Conservation (phyloP, 2,329 filamentous ascomycete species). For the Epichloe festucae region DNA sequence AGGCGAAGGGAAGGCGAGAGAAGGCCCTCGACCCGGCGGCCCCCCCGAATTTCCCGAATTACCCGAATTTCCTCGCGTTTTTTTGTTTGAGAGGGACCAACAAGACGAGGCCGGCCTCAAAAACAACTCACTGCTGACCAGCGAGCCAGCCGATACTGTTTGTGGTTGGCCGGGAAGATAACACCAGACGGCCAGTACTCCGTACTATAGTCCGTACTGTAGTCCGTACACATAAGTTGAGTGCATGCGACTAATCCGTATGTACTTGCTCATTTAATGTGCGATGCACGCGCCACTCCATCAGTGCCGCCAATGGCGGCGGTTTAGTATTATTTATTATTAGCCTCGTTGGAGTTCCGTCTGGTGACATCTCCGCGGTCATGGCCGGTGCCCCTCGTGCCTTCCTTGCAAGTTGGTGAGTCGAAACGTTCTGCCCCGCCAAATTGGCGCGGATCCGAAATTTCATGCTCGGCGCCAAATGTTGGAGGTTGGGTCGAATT, state of each 20-base stretch:
- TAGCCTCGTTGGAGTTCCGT: neutral
- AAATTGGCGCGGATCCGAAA: neutral
- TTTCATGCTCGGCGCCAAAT: neutral
- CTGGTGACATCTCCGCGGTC: neutral
- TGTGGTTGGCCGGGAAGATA: no score
- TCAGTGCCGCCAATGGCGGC: neutral
- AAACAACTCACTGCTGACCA: no score
- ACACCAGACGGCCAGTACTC: no score
- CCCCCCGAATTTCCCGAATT: neutral
- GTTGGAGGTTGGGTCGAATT: no score
- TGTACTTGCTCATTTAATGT: no score
- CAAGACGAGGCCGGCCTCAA: neutral
- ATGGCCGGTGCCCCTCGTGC: no score
- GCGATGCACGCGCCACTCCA: neutral
- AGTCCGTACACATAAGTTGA: no score
- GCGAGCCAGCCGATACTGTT: no score
- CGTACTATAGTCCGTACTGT: no score
- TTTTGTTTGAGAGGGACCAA: neutral
- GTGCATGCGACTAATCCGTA: no score
- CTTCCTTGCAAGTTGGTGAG: neutral
- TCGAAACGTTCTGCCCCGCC: neutral
- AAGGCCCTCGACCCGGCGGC: neutral
- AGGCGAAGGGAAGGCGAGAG: neutral
- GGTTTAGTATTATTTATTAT: no score
- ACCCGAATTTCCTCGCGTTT: neutral